Evolutionary conservation across 108 stramenopile species (phyloP), one percentile per base, ranked within the genome.

Genomic region (Cyclostephanos tholiformis): DNA sequence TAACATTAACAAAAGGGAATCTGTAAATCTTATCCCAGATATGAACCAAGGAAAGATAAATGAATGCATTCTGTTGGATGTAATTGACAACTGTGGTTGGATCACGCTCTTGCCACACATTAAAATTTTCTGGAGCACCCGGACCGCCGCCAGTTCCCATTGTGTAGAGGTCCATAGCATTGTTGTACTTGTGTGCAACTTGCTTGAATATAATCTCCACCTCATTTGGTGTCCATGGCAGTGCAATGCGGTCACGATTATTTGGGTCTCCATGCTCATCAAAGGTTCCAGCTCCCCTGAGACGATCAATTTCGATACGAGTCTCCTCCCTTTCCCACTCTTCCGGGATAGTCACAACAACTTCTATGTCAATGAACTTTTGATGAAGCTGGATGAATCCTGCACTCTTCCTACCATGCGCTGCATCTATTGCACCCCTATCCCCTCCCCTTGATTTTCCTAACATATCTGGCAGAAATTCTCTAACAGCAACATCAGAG

Each of bases 11-110:
- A 26, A 57, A 57, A 57, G 56, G 57, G 29, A 29, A 58, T 8
- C 11, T 29, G 16, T 58, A 29, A 3, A 30, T 29, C 27, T 29
- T 58, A 29, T 58, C 57, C 57, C 57, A 58, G 27, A 58, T 58
- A 29, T 58, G 57, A 58, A 29, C 29, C 57, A 58, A 26, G 16
- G 57, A 58, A 29, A 58, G 57, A 29, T 58, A 58, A 7, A 58
- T 58, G 16, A 58, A 58, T 14, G 52, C 8, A 29, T 9, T 29
- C 57, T 58, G 27, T 29, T 53, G 23, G 2, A 25, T 25, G 52
- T 53, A 53, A 25, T 4, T 25, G 7, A 53, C 57, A 9, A 58
- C 57, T 29, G 16, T 29, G 6, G 27, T 29, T 10, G 23, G 10
- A 58, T 58, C 57, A 17, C 57, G 57, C 13, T 26, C 16, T 32